These are phyloP conservation scores for Mycena capillaripes DNA, from an alignment of 768 basidiomycete genomes.

Conservation along the genomic window DNA sequence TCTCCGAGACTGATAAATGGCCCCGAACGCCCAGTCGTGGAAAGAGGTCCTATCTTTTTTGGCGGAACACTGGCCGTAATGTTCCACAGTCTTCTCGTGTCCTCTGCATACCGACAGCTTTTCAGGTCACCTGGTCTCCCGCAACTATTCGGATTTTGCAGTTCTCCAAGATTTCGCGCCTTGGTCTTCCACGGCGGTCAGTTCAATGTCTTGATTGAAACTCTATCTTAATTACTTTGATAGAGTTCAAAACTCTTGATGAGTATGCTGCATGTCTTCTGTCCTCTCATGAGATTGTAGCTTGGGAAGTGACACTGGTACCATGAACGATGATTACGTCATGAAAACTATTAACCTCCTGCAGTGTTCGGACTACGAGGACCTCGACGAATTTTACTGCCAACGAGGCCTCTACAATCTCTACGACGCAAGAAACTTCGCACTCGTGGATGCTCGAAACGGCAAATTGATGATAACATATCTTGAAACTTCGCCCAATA, in stretches of 20 bases:
- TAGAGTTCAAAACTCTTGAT: constrained; percentile 8
- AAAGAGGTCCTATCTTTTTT: not conserved
- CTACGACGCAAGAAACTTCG: not conserved
- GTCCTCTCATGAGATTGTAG: not conserved
- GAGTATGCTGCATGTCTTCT: not conserved
- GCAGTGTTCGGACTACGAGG: too few relatives aligned
- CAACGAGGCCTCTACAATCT: not conserved
- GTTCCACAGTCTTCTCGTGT: not conserved
- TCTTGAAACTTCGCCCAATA: not conserved
- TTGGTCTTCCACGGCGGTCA: constrained; percentile 16
- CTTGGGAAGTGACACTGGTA: constrained; percentile 1
- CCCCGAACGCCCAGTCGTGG: not conserved
- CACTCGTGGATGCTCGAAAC: not conserved
- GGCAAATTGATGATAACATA: not conserved
- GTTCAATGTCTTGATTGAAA: not conserved
- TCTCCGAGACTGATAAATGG: too few relatives aligned
- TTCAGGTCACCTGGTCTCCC: not conserved
- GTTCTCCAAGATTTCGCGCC: not conserved
- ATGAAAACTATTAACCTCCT: too few relatives aligned
- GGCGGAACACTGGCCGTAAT: constrained; percentile 4
- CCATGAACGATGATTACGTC: not conserved
- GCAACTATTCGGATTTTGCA: not conserved
- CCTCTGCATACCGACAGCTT: accelerated
- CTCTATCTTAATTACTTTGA: too few relatives aligned
- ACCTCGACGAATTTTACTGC: not conserved